Evolutionary conservation across 805 yeast species (phyloP).

Genomic region (Clavispora vitiphila): DNA sequence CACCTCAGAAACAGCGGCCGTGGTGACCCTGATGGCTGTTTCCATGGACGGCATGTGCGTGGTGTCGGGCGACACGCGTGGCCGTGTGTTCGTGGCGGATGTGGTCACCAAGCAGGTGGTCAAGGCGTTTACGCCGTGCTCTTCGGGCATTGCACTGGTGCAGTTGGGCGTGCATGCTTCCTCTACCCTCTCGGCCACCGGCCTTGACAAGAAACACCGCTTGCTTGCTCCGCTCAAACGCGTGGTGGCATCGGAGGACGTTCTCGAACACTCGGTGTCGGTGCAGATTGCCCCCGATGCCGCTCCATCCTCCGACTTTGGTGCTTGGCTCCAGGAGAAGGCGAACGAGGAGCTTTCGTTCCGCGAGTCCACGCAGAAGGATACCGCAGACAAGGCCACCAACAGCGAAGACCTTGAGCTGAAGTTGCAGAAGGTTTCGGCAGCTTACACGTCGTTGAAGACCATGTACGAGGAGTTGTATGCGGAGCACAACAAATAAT

Average conservation of each 20-base stretch:
- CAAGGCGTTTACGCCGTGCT: slow-evolving; percentile 46
- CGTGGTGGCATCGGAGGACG: slow-evolving; percentile 40
- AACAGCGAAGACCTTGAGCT: slow-evolving; percentile 36
- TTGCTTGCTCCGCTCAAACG: slow-evolving; percentile 65
- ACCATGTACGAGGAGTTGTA: slow-evolving; percentile 55
- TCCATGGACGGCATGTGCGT: slow-evolving; percentile 73
- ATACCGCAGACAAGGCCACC: no score
- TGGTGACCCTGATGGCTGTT: slow-evolving; percentile 50
- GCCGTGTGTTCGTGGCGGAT: slow-evolving; percentile 66
- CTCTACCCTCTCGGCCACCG: slow-evolving; percentile 12
- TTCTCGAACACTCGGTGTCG: slow-evolving; percentile 40
- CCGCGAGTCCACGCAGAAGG: slow-evolving; percentile 2
- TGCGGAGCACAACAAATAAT: slow-evolving; percentile 40
- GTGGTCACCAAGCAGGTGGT: slow-evolving; percentile 63
- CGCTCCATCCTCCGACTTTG: slow-evolving; percentile 33
- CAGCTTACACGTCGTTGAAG: slow-evolving; percentile 56
- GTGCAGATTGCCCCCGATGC: slow-evolving; percentile 28
- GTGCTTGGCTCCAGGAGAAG: slow-evolving; percentile 45
- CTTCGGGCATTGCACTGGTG: slow-evolving; percentile 30
- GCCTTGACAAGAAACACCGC: slow-evolving; percentile 33
- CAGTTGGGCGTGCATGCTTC: slow-evolving; percentile 19
- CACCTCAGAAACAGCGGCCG: slow-evolving; percentile 6
- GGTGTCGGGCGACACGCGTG: slow-evolving; percentile 70
- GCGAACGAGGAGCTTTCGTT: slow-evolving; percentile 50
- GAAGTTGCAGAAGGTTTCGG: slow-evolving; percentile 46